Evolutionary conservation across 1,139 yeast species (phyloP).

Genomic region (Debaryomyces psychrophilus): DNA sequence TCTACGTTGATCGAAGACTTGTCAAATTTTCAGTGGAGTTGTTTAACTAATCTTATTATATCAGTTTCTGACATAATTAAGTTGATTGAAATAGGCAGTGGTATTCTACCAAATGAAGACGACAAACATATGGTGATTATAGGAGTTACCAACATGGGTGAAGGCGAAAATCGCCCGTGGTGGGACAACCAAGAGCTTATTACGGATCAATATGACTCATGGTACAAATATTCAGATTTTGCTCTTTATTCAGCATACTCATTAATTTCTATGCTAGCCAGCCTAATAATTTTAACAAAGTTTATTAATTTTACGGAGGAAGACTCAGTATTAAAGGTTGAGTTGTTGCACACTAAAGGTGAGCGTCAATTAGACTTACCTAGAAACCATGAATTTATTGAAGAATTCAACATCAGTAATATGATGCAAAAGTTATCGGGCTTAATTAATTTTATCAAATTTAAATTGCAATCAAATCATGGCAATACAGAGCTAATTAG

Average conservation of each 20-base stretch:
- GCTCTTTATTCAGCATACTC: conserved; percentile 29
- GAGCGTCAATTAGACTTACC: conserved; percentile 11
- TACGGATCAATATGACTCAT: conserved; percentile 32
- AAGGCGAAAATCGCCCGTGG: conserved; percentile 18
- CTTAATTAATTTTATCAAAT: conserved; percentile 24
- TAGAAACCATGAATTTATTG: conserved; percentile 11
- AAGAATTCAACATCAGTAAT: conserved; percentile 17
- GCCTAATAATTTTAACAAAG: conserved; percentile 30
- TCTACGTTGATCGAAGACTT: conserved; percentile 18
- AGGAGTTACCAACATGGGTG: conserved; percentile 11
- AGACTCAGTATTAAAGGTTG: conserved; percentile 12
- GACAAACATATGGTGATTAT: conserved; percentile 6
- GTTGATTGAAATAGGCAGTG: conserved; percentile 28
- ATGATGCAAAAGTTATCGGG: conserved; percentile 21
- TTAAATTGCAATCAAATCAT: conserved; percentile 20
- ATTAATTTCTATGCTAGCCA: conserved; percentile 30
- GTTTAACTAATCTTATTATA: conserved; percentile 20
- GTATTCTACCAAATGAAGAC: conserved; percentile 18
- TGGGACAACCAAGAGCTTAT: conserved; percentile 30
- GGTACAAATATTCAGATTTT: conserved; percentile 45
- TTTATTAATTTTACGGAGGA: conserved; percentile 20
- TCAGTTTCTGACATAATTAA: conserved; percentile 19
- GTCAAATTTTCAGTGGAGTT: conserved; percentile 24
- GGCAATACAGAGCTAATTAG: conserved; percentile 15
- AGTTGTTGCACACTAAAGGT: conserved; percentile 12